Evolutionary conservation across 2,329 filamentous ascomycete genomes (phyloP), one percentile per base, ranked within the genome.

Genomic region (Hypoxylon sp.): DNA sequence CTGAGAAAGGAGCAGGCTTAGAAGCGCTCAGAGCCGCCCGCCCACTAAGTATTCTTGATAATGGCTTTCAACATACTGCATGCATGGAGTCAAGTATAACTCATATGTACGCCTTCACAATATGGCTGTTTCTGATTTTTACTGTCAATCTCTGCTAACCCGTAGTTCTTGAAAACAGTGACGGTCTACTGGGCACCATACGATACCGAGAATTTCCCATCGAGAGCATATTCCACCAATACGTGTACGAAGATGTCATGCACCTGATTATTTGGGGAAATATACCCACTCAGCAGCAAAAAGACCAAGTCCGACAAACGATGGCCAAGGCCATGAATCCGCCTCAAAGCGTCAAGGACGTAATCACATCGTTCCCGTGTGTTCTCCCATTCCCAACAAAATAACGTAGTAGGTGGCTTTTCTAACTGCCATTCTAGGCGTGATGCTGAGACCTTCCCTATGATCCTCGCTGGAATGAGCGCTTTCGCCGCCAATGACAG

Each of bases 181-280:
- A 75, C 42, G 74, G 74, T 11, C 42, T 74, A 2, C 67, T 64
- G 2, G 74, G 73, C 15, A 70, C 68, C 17, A 75, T 75, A 53
- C 69, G 67, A 37, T 75, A 72, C 37, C 61, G 74, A 37, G 74
- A 70, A 35, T 71, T 73, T 53, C 62, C 68, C n/a, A 74, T 75
- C 31, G 53, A 75, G 39, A 59, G 69, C 29, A 42, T 75, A 46
- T 75, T 74, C 50, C 69, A 71, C 8, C 35, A 74, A 60, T 73
- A 75, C 39, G 72, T 72, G 10, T 73, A 73, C 37, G 74, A 75
- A 56, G 74, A 75, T 68, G 61, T 74, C 6, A 75, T 75, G 74
- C 67, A 81, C 60, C 76, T 83, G 19, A 73, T 82, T 11, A 76
- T 82, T 61, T 82, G 80, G 75, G 80, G 79, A 6, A 68, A 75